Percentiles rank a stretch among this genome's conserved stretches.
phyloP scores from a whole-genome alignment of 768 basidiomycete species.

The Sporobolomyces pararoseus region DNA sequence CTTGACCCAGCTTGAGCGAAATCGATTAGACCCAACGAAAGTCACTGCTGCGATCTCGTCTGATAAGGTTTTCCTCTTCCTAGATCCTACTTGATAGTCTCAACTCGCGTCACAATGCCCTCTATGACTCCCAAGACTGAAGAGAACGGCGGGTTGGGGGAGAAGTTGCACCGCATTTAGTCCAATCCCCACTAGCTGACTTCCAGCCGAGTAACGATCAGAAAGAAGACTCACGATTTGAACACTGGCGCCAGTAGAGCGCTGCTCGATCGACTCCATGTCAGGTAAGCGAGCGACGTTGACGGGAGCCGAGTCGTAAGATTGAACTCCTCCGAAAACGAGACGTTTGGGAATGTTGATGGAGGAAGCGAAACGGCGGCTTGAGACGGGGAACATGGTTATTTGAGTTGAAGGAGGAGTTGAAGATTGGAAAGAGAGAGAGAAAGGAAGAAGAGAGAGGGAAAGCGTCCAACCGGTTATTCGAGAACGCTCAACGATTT shows the following conservation, averaged over 20 bases:
- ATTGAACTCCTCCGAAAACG: not conserved
- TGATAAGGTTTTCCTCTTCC: not conserved
- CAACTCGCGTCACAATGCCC: no score
- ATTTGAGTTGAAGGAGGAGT: not conserved
- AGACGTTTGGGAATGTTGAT: constrained; percentile 5
- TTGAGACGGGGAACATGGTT: constrained; percentile 13
- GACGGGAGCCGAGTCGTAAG: not conserved
- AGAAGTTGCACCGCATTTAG: not conserved
- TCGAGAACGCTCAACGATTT: no score
- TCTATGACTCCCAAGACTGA: no score
- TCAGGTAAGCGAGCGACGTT: constrained; percentile 9
- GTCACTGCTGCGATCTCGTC: not conserved
- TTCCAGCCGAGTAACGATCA: not conserved
- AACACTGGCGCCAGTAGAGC: not conserved
- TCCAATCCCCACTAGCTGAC: not conserved
- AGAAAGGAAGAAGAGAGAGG: not conserved
- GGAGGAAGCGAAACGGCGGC: constrained; percentile 9
- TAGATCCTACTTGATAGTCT: no score
- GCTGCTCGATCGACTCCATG: constrained; percentile 14
- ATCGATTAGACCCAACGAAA: constrained; percentile 10
- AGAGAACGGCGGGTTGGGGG: constrained; percentile 11
- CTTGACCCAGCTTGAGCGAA: no score
- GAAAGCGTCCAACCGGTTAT: not conserved
- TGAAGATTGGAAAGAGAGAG: not conserved
- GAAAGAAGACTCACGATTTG: constrained; percentile 6